These are phyloP conservation scores for Rheum nobile DNA, from an alignment of 148 eudicot species.

Conservation along the genomic window DNA sequence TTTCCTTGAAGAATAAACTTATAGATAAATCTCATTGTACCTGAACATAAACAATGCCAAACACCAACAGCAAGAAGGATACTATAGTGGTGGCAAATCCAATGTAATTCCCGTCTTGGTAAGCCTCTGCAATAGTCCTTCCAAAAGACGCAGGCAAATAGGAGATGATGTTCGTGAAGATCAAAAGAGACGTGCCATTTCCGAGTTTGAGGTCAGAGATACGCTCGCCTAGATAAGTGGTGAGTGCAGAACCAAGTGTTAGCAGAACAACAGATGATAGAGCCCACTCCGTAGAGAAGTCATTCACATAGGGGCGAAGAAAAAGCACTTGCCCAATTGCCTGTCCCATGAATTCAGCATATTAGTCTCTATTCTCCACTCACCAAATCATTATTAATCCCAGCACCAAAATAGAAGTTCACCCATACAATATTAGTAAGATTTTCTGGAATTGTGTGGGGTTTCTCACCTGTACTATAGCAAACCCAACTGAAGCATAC, in stretches of 20 bases:
- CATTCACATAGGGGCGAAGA: constrained; percentile 95
- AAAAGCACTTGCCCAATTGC: constrained; percentile 95
- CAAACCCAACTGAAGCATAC: constrained; percentile 98
- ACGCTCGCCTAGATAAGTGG: constrained; percentile 88
- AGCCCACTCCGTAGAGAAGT: constrained; percentile 85
- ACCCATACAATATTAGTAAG: neutral
- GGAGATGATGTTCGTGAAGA: constrained; percentile 96
- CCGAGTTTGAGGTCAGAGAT: constrained; percentile 95
- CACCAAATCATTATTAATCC: neutral
- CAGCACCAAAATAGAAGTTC: neutral
- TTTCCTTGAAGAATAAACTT: neutral
- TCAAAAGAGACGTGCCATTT: constrained; percentile 92
- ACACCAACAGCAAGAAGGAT: constrained; percentile 71
- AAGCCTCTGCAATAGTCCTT: constrained; percentile 84
- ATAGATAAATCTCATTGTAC: constrained; percentile 20
- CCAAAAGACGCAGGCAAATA: constrained; percentile 98
- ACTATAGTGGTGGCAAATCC: constrained; percentile 60
- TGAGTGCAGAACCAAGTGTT: constrained; percentile 89
- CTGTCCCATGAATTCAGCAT: constrained; percentile 29
- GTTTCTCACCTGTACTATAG: constrained; percentile 74
- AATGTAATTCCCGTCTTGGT: constrained; percentile 76
- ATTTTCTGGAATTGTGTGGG: neutral
- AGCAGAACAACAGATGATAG: constrained; percentile 64
- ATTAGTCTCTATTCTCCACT: neutral
- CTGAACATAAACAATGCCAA: constrained; percentile 98